These are phyloP conservation scores for Alternaria rosae DNA, from an alignment of 2,329 filamentous ascomycete species.

Conservation along the genomic window DNA sequence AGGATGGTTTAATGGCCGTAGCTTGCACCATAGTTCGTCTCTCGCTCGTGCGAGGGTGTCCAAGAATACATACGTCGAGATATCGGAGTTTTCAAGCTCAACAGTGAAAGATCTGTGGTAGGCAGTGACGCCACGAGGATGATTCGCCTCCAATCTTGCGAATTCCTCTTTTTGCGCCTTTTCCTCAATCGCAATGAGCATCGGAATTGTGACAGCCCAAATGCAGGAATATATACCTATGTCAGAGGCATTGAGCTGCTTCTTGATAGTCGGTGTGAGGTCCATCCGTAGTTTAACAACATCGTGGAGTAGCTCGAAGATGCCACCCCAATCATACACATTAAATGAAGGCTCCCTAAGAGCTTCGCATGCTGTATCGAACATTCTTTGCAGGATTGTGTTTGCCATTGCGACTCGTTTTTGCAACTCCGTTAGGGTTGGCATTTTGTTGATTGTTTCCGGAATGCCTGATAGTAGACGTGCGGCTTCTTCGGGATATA, in stretches of 20 bases:
- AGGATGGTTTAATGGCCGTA: slow-evolving; percentile 33
- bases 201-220: slow-evolving; percentile 30
- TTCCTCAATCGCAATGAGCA: slow-evolving; percentile 32
- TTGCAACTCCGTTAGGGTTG: slow-evolving; percentile 10
- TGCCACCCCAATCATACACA: slow-evolving; percentile 34
- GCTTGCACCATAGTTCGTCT: slow-evolving; percentile 40
- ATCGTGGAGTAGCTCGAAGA: slow-evolving; percentile 25
- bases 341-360: slow-evolving; percentile 46
- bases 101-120: neutral
- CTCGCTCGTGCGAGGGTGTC: slow-evolving; percentile 46
- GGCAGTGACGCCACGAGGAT: slow-evolving; percentile 19
- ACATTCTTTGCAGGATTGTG: slow-evolving; percentile 32
- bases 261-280: slow-evolving; percentile 13
- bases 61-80: slow-evolving; percentile 42
- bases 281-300: slow-evolving; percentile 26
- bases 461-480: slow-evolving; percentile 13
- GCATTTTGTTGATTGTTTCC: neutral
- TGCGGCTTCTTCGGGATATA: neutral
- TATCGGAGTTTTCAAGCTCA: slow-evolving; percentile 11
- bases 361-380: slow-evolving; percentile 39
- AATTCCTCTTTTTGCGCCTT: slow-evolving; percentile 23
- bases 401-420: slow-evolving; percentile 38
- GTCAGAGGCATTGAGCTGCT: slow-evolving; percentile 12
- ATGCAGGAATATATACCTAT: slow-evolving; percentile 26
- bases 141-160: slow-evolving; percentile 17